These are phyloP conservation scores for Phyllostachys edulis DNA, from an alignment of 176 grass and related monocot species.

Conservation along the genomic window DNA sequence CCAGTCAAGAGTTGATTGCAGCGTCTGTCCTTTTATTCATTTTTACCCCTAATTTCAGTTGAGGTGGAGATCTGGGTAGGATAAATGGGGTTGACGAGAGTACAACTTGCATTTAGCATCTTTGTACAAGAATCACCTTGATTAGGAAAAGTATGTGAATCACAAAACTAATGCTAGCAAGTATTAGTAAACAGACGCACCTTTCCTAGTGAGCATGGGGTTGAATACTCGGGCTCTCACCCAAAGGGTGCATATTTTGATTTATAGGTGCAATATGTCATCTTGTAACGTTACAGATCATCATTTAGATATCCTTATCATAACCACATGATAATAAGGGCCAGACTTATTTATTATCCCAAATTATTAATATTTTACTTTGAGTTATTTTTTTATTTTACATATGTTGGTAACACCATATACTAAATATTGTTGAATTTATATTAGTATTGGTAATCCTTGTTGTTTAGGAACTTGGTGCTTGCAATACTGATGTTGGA, in stretches of 20 bases:
- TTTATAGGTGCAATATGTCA: neutral
- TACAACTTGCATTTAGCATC: neutral
- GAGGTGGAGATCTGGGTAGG: neutral
- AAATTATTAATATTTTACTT: neutral
- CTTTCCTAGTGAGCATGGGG: neutral
- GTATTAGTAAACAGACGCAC: neutral
- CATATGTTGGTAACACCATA: constrained; percentile 11
- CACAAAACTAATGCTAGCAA: neutral
- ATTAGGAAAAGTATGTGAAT: constrained; percentile 5
- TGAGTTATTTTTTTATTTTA: constrained; percentile 13
- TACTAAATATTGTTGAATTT: constrained; percentile 27
- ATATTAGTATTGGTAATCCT: constrained; percentile 24
- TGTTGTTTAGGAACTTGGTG: constrained; percentile 47
- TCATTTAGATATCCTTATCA: constrained; percentile 3
- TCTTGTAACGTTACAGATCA: neutral
- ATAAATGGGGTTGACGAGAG: neutral
- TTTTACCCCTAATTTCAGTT: neutral
- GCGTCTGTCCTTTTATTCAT: neutral
- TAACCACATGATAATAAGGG: constrained; percentile 12
- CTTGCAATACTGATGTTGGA: constrained; percentile 49
- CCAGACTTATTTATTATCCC: neutral
- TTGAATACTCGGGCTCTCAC: neutral
- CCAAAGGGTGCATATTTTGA: neutral
- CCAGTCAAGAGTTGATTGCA: neutral
- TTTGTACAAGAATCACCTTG: neutral